Evolutionary conservation across 345 rosid genomes (phyloP), one percentile per base, ranked within the genome.

Genomic region (Eucalyptus virginea): DNA sequence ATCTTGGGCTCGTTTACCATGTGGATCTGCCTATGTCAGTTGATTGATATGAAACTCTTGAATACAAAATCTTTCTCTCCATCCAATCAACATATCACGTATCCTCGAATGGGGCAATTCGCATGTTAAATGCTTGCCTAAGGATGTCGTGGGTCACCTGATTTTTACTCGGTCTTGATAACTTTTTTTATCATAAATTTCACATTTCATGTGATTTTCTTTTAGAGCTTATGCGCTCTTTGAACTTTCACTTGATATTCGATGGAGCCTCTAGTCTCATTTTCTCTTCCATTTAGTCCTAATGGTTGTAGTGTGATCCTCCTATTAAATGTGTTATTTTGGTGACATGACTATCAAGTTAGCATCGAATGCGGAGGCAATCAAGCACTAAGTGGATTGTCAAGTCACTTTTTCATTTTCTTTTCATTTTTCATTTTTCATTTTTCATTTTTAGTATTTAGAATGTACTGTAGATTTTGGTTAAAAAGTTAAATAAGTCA

Each of bases 221-320:
- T 37, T 34, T 19, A 1, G 14, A 4, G 26, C 5, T 0, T 6
- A 18, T 10, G 44, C 11, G 11, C 15, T 72, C 14, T 23, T 0
- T 5, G 1, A 72, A 69, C 81, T 62, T 62, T 28, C 4, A n/a
- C 4, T 6, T 4, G 8, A 9, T 15, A 16, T 65, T 65, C 3
- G 0, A 65, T 62, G 65, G 34, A 28, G 37, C 8, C 9, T 30
- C 17, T 65, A 65, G 8, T 12, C 32, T 60, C 3, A 3, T 60
- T 28, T 8, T n/a, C 34, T 65, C 19, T 65, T 65, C 21, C 21
- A 16, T n/a, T n/a, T 16, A 65, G 72, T 65, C 72, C 5, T 7
- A 1, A 32, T 30, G 4, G 0, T 14, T 4, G 5, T 32, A 65
- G 17, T 8, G 77, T 16, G 40, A 3, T 67, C 77, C 21, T 67